Evolutionary conservation across 352 stramenopile genomes (phyloP).

Genomic region (Phytophthora ramorum): DNA sequence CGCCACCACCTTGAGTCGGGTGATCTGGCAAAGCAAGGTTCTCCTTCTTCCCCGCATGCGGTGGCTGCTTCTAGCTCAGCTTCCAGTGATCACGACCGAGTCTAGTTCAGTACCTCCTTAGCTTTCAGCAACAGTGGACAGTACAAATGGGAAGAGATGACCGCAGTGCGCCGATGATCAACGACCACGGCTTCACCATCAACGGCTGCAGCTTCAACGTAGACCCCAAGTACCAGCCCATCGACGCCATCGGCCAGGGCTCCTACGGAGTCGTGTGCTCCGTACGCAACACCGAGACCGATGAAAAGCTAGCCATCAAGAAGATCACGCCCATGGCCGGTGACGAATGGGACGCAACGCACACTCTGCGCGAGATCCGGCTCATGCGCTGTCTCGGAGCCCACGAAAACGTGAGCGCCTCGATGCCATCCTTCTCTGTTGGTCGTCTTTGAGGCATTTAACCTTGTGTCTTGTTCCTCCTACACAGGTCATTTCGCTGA

Average conservation of each 20-base stretch:
- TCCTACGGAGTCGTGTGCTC: slow-evolving; percentile 95
- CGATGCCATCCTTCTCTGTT: background rate
- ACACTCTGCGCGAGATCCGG: slow-evolving; percentile 91
- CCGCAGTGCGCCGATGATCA: slow-evolving; percentile 60
- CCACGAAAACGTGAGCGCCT: slow-evolving; percentile 87
- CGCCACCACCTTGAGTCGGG: slow-evolving; percentile 7
- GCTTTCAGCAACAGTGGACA: background rate
- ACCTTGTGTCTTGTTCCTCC: background rate
- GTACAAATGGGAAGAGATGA: slow-evolving; percentile 67
- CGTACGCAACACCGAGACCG: slow-evolving; percentile 77
- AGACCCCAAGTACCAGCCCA: slow-evolving; percentile 79
- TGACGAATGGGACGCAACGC: slow-evolving; percentile 89
- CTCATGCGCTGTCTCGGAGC: slow-evolving; percentile 89
- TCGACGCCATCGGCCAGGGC: slow-evolving; percentile 92
- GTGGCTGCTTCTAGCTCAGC: slow-evolving; percentile 20
- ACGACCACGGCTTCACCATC: slow-evolving; percentile 83
- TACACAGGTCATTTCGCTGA: slow-evolving; percentile 87
- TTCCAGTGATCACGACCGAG: background rate
- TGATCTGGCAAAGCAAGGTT: slow-evolving; percentile 39
- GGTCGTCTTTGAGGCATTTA: background rate
- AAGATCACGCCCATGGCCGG: slow-evolving; percentile 93
- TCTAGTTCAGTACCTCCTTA: slow-evolving; percentile 1
- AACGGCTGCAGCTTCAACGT: slow-evolving; percentile 88
- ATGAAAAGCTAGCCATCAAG: slow-evolving; percentile 92
- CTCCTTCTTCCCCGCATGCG: slow-evolving; percentile 41